Conservation (phyloP, 352 stramenopile genomes). For the Phytophthora tentaculata region DNA sequence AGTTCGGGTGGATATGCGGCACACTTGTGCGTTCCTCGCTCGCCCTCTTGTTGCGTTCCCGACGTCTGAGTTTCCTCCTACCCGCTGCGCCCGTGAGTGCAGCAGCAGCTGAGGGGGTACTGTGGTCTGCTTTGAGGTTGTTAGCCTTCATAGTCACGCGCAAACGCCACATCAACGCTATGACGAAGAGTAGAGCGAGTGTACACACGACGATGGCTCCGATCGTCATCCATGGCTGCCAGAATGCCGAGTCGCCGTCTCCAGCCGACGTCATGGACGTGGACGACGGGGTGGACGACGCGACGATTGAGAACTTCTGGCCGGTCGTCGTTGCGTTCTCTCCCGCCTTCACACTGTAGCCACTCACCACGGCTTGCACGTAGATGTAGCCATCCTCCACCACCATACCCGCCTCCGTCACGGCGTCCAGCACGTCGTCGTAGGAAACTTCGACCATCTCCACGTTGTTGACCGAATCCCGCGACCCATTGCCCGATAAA, state of each 20-base stretch:
- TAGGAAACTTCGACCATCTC: slow-evolving; percentile 82
- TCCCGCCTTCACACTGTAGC: slow-evolving; percentile 71
- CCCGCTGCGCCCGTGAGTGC: slow-evolving; percentile 22
- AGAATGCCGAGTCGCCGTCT: slow-evolving; percentile 37
- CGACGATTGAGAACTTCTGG: slow-evolving; percentile 80
- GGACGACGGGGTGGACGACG: slow-evolving; percentile 64
- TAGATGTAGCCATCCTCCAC: slow-evolving; percentile 48
- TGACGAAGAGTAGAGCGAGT: slow-evolving; percentile 57
- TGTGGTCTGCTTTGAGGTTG: slow-evolving; percentile 30
- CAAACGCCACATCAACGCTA: slow-evolving; percentile 59
- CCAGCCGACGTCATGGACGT: slow-evolving; percentile 37
- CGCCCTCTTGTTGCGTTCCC: slow-evolving; percentile 23
- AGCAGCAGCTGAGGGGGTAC: slow-evolving; percentile 11
- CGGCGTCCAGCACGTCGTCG: slow-evolving; percentile 43
- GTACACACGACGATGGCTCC: slow-evolving; percentile 57
- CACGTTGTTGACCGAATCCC: slow-evolving; percentile 76
- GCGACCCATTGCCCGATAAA: slow-evolving; percentile 62
- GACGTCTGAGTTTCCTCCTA: slow-evolving; percentile 11
- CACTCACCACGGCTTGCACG: slow-evolving; percentile 67
- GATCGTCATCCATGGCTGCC: slow-evolving; percentile 84
- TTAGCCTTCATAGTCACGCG: slow-evolving; percentile 33
- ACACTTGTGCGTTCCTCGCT: slow-evolving; percentile 23
- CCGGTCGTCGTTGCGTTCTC: slow-evolving; percentile 46
- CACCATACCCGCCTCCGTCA: slow-evolving; percentile 37
- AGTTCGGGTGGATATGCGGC: slow-evolving; percentile 36